Conservation (phyloP, 148 eudicot species). For the Nyssa sinensis region DNA sequence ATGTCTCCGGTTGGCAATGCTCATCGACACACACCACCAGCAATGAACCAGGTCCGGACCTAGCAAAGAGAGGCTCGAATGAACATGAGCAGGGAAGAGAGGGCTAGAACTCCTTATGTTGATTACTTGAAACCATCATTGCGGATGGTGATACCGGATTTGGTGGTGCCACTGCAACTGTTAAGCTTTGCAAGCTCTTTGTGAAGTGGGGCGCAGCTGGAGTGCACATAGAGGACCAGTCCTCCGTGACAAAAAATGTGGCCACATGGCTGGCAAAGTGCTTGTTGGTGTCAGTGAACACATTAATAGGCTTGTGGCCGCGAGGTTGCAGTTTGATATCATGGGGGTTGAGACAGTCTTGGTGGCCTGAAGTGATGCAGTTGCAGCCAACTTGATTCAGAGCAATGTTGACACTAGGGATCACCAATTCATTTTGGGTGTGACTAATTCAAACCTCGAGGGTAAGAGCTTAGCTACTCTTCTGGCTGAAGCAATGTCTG, state of each 20-base stretch:
- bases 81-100: slow-evolving; percentile 61
- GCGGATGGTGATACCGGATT: slow-evolving; percentile 87
- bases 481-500: slow-evolving; percentile 46
- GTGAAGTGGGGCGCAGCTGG: slow-evolving; percentile 87
- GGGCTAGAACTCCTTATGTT: slow-evolving; percentile 56
- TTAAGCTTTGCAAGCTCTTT: slow-evolving; percentile 80
- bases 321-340: slow-evolving; percentile 69
- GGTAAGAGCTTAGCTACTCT: slow-evolving; percentile 52
- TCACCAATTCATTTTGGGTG: slow-evolving; percentile 73
- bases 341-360: slow-evolving; percentile 76
- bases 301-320: slow-evolving; percentile 69
- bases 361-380: slow-evolving; percentile 77
- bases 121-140: slow-evolving; percentile 72
- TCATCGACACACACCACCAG: slow-evolving; percentile 75
- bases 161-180: slow-evolving; percentile 81
- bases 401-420: slow-evolving; percentile 67
- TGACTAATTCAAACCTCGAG: slow-evolving; percentile 46
- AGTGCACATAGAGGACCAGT: slow-evolving; percentile 81
- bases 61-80: slow-evolving; percentile 78
- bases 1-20: slow-evolving; percentile 91
- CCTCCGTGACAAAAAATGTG: slow-evolving; percentile 81
- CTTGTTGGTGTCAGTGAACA: slow-evolving; percentile 66
- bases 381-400: slow-evolving; percentile 63
- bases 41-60: slow-evolving; percentile 82
- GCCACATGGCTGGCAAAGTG: slow-evolving; percentile 84